Evolutionary conservation across 352 stramenopile genomes (phyloP).

Genomic region (Phytophthora kernoviae): DNA sequence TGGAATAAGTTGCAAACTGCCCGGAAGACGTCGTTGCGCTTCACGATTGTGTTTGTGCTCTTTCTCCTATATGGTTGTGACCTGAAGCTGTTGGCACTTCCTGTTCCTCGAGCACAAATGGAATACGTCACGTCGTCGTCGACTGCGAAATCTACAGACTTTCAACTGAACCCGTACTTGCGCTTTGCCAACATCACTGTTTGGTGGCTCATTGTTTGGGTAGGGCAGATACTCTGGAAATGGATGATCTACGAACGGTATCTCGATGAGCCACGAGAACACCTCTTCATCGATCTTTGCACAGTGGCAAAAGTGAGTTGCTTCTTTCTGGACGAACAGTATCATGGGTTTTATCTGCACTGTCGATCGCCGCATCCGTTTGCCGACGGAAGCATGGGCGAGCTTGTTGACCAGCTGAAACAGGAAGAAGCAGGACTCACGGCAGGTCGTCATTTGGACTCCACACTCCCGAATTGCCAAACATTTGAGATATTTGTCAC

Average conservation of each 20-base stretch:
- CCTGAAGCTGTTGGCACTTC: slow-evolving; percentile 50
- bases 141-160: slow-evolving; percentile 9
- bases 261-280: slow-evolving; percentile 67
- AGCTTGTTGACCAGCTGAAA: slow-evolving; percentile 90
- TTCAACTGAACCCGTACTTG: slow-evolving; percentile 85
- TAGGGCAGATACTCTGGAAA: slow-evolving; percentile 86
- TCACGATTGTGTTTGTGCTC: slow-evolving; percentile 85
- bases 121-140: slow-evolving; percentile 39
- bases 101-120: slow-evolving; percentile 63
- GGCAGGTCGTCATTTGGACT: slow-evolving; percentile 84
- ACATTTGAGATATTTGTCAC: slow-evolving; percentile 94
- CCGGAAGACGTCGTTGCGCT: slow-evolving; percentile 75
- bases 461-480: slow-evolving; percentile 83
- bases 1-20: slow-evolving; percentile 91
- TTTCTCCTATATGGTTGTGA: slow-evolving; percentile 90
- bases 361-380: slow-evolving; percentile 93
- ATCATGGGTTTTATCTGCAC: slow-evolving; percentile 96
- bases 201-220: slow-evolving; percentile 81
- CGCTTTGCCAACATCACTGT: slow-evolving; percentile 89
- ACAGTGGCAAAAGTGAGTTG: slow-evolving; percentile 94
- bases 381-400: slow-evolving; percentile 93
- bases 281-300: slow-evolving; percentile 93
- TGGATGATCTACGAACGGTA: slow-evolving; percentile 89
- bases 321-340: slow-evolving; percentile 91
- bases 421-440: slow-evolving; percentile 91